Evolutionary conservation across 2,329 filamentous ascomycete genomes (phyloP), one percentile per base, ranked within the genome.

Genomic region (Colletotrichum euphorbiae): DNA sequence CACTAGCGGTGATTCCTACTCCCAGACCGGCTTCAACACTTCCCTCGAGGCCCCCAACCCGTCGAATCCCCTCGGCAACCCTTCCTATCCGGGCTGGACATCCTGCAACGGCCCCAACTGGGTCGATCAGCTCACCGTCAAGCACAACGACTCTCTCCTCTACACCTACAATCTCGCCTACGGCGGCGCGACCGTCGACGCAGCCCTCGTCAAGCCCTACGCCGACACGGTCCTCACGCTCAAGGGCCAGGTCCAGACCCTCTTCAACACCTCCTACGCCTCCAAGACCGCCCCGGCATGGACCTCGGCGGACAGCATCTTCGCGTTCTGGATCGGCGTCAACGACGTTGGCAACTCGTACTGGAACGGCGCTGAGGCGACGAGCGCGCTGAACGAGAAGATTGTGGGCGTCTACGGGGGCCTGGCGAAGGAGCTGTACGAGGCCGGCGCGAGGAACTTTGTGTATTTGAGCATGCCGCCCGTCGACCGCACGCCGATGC

Each of bases 41-140:
- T 82, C 77, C 11, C 79, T 81, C 21, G 76, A 80, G 0, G 82
- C 87, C 42, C 88, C 89, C 1, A 84, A 80, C 7, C 70, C 80
- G 2, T 75, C 79, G 1, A 89, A 90, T 70, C 88, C 89, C 0
- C 80, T 91, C 50, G 89, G 89, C 0, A 91, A 91, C 72, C 89
- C 89, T 0, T 70, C 79, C 0, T 87, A 85, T 69, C 85, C 83
- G 0, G 82, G 84, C 21, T 83, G 76, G 70, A 86, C 85, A 21
- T 80, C 83, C 0, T 77, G 81, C 6, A 83, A 83, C 21, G 85
- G 85, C 11, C 74, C 79, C 21, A 86, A 87, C 71, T 87, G 84
- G 84, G 78, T 86, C 38, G 85, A 81, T 50, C 83, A 80, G 65
- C 75, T 87, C 4, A 83, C 83, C 0, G 79, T 78, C 4, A 78